Evolutionary conservation across 306 rosid species (phyloP).

Genomic region (Coriaria nepalensis): DNA sequence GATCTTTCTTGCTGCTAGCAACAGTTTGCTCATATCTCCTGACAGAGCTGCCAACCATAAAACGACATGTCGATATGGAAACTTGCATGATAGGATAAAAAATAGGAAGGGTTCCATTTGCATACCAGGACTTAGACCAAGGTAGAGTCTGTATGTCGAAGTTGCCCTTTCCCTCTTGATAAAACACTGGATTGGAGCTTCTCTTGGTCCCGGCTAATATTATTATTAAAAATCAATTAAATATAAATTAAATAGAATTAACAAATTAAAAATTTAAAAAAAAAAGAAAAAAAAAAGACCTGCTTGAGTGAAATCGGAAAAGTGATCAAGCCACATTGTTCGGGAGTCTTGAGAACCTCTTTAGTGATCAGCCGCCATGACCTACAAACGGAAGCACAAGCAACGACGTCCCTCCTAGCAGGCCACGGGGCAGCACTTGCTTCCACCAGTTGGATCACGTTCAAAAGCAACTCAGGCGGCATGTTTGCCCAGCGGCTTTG

Average conservation of each 20-base stretch:
- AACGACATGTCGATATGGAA: neutral
- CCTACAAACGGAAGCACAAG: slow-evolving; percentile 84
- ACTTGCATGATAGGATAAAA: neutral
- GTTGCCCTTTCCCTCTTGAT: slow-evolving; percentile 73
- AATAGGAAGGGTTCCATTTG: neutral
- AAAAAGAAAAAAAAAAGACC: slow-evolving; percentile 29
- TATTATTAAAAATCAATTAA: neutral
- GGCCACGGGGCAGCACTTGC: slow-evolving; percentile 73
- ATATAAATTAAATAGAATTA: neutral
- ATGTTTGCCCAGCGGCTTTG: slow-evolving; percentile 64
- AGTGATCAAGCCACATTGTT: slow-evolving; percentile 66
- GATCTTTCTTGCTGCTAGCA: slow-evolving; percentile 64
- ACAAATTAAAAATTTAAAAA: neutral
- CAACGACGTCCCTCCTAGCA: slow-evolving; percentile 55
- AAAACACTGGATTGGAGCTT: slow-evolving; percentile 72
- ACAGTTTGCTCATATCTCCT: slow-evolving; percentile 62
- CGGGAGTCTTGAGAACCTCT: slow-evolving; percentile 68
- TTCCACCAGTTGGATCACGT: slow-evolving; percentile 82
- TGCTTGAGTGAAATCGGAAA: slow-evolving; percentile 87
- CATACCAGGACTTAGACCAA: slow-evolving; percentile 87
- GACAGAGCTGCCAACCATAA: slow-evolving; percentile 47
- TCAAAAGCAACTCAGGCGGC: slow-evolving; percentile 71
- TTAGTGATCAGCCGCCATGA: slow-evolving; percentile 69
- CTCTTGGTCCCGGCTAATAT: slow-evolving; percentile 78
- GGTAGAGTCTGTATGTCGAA: slow-evolving; percentile 66